A percentile compares a stretch with the other conserved stretches of the same genome.
These are phyloP conservation scores for Brassica nigra DNA, from an alignment of 345 rosid genomes.

Conservation along the genomic window DNA sequence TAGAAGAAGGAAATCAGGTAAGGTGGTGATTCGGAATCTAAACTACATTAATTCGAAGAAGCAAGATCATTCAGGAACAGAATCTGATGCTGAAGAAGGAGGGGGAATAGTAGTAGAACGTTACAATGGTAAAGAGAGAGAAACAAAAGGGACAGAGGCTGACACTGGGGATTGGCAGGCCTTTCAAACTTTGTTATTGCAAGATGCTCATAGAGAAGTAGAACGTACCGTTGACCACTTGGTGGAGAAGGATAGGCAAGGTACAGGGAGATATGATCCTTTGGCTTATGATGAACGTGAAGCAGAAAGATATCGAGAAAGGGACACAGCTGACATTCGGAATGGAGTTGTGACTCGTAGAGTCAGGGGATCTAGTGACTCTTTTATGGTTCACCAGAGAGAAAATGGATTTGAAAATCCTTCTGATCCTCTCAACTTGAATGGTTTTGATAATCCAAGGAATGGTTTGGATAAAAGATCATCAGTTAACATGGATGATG, in stretches of 20 bases:
- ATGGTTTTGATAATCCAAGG: constrained; percentile 55
- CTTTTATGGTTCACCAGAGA: constrained; percentile 48
- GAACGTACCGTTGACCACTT: constrained; percentile 45
- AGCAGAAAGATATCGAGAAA: constrained; percentile 50
- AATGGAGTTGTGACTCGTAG: constrained; percentile 52
- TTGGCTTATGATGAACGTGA: constrained; percentile 51
- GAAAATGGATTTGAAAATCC: constrained; percentile 46
- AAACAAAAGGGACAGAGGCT: constrained; percentile 48
- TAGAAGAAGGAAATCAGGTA: constrained; percentile 67
- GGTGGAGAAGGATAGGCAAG: constrained; percentile 63
- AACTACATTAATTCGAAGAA: constrained; percentile 76
- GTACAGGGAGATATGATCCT: constrained; percentile 59
- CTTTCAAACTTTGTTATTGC: constrained; percentile 75
- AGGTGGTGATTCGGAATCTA: constrained; percentile 80
- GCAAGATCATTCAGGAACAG: constrained; percentile 58
- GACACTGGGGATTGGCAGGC: constrained; percentile 87
- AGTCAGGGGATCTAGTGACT: constrained; percentile 55
- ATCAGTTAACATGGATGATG: constrained; percentile 61
- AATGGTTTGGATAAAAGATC: constrained; percentile 48
- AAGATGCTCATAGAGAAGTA: constrained; percentile 74
- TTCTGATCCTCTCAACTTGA: constrained; percentile 53
- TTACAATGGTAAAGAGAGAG: constrained; percentile 49
- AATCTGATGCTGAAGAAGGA: constrained; percentile 57
- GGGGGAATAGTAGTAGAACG: constrained; percentile 38
- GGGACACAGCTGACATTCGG: constrained; percentile 46